phyloP scores from a whole-genome alignment of 208 protist genomes.

The Trypanosoma platydactyli region DNA sequence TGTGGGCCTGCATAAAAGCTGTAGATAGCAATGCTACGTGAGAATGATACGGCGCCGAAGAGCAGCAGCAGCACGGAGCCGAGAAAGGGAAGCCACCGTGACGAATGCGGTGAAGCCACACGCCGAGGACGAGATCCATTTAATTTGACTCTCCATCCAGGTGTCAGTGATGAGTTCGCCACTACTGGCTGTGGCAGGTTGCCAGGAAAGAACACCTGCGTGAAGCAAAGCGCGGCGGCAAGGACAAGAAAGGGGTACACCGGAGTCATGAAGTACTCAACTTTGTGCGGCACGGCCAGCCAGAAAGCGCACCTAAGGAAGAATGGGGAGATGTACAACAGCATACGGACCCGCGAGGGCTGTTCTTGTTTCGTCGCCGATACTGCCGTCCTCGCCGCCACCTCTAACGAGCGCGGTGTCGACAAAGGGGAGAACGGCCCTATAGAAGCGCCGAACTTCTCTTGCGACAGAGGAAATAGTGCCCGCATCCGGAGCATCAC shows the following conservation, averaged over 20 bases:
- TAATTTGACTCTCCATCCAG: too few species aligned
- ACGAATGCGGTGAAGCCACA: neutral
- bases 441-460: neutral
- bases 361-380: neutral
- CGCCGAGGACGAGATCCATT: too few species aligned
- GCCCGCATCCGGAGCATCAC: neutral
- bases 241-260: constrained; percentile 93
- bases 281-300: constrained; percentile 92
- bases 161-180: neutral
- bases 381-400: too few species aligned
- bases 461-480: constrained; percentile 4
- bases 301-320: constrained; percentile 91
- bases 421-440: neutral
- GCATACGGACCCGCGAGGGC: constrained; percentile 31
- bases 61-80: constrained; percentile 42
- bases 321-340: constrained; percentile 77
- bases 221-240: constrained; percentile 59
- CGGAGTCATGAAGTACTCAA: constrained; percentile 94
- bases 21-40: constrained; percentile 59
- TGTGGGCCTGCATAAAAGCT: constrained; percentile 79
- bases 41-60: constrained; percentile 59
- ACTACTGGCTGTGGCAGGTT: neutral
- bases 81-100: constrained; percentile 12
- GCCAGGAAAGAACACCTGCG: constrained; percentile 16
- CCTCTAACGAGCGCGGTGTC: too few species aligned